Evolutionary conservation across 225 moss, liverwort and hornwort genomes (phyloP), one percentile per base, ranked within the genome.

Genomic region (Ulota crispa): DNA sequence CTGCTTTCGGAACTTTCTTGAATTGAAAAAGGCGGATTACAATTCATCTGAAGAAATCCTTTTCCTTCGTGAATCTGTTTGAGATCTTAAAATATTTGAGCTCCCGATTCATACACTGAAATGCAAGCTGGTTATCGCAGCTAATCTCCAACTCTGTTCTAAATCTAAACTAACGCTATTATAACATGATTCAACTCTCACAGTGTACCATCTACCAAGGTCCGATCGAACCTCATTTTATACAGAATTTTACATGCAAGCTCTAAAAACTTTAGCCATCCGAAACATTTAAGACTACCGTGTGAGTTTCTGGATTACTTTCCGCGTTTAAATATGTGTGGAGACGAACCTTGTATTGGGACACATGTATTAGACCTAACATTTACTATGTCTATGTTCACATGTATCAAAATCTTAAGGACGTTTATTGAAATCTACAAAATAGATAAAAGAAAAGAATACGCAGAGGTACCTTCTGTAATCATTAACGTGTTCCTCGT

Each of bases 181-280:
- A 45, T 55, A 53, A 50, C 63, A 36, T 47, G 55, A 28, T 79
- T 81, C 45, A 70, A 23, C 23, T 63, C 9, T 64, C 41, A 32
- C 1, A 30, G 12, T 19, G 57, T 21, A n/a, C 20, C 55, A 81
- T 65, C 56, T 19, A 56, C 50, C 31, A 56, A 67, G 31, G 41
- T 61, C 8, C 20, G n/a, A 75, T 64, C 28, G 56, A 70, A 75
- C 24, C 62, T 76, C 61, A 16, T 26, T 24, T 80, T 18, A 32
- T 45, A 24, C 7, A 43, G 24, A 83, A 72, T 65, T 72, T 36
- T 67, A n/a, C 27, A 21, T 62, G 23, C 30, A 78, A 84, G 70
- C 73, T 73, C 87, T 73, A 81, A 32, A 34, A 28, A 12, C 0
- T 36, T 9, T 66, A 34, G 61, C 7, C 78, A 54, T 30, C 9